phyloP scores from a whole-genome alignment of 768 basidiomycete species.

The Suillus subalutaceus region DNA sequence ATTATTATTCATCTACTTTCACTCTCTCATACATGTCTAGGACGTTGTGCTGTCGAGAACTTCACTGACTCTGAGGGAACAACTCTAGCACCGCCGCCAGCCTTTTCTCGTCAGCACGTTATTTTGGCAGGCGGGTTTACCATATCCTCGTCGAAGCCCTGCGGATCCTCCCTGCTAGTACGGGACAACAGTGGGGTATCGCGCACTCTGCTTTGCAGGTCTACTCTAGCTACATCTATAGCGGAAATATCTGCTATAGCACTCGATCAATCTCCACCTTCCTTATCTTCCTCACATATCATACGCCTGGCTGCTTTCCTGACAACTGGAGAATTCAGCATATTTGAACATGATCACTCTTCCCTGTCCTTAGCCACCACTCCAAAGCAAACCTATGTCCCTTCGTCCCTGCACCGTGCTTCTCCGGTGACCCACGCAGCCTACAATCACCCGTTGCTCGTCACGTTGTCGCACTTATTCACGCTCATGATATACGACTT shows the following conservation, averaged over 20 bases:
- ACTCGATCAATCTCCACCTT: conserved; percentile 73
- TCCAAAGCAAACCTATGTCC: conserved; percentile 50
- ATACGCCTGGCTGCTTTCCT: conserved; percentile 60
- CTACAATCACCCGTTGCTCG: conserved; percentile 78
- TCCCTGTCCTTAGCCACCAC: conserved; percentile 44
- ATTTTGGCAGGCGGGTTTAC: conserved; percentile 63
- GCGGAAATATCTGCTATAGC: conserved; percentile 65
- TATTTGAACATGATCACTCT: conserved; percentile 57
- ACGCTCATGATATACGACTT: conserved; percentile 75
- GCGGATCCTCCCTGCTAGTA: conserved; percentile 19
- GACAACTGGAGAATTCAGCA: conserved; percentile 67
- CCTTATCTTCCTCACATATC: conserved; percentile 30
- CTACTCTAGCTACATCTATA: conserved; percentile 32
- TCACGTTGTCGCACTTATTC: conserved; percentile 70
- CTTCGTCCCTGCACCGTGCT: conserved; percentile 42
- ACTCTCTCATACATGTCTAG: conserved; percentile 41
- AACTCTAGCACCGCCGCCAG: conserved; percentile 11
- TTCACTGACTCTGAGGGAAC: conserved; percentile 21
- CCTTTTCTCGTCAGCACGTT: conserved; percentile 40
- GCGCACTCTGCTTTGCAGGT: conserved; percentile 50
- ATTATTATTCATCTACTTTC: conserved; percentile 17
- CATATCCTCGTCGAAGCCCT: conserved; percentile 44
- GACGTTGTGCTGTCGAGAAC: conserved; percentile 60
- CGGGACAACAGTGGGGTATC: conserved; percentile 22
- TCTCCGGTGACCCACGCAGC: conserved; percentile 63